Evolutionary conservation across 129 eudicot genomes (phyloP).

Genomic region (Artemisia argyi): DNA sequence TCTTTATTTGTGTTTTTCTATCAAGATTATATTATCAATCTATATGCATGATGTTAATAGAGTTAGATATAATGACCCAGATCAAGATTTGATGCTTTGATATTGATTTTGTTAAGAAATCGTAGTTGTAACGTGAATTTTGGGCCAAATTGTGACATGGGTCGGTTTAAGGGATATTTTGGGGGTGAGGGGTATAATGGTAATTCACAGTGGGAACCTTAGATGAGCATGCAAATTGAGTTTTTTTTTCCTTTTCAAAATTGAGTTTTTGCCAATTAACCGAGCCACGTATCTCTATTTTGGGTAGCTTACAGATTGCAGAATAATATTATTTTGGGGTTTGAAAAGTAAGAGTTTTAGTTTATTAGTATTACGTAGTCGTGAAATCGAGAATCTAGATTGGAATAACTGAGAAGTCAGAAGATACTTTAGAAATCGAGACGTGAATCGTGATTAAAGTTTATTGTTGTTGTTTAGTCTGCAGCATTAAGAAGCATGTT

Average conservation of each 20-base stretch:
- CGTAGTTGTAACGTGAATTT: slow-evolving; percentile 1
- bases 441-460: not conserved
- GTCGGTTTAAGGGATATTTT: slow-evolving; percentile 2
- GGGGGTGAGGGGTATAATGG: slow-evolving; percentile 23
- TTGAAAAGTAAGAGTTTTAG: not conserved
- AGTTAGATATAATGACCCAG: not conserved
- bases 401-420: not conserved
- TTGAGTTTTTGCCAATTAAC: slow-evolving; percentile 9
- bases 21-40: slow-evolving; percentile 14
- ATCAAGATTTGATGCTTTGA: not conserved
- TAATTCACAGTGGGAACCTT: slow-evolving; percentile 23
- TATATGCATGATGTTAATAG: not conserved
- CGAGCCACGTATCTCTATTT: slow-evolving; percentile 23
- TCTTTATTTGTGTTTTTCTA: not conserved
- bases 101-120: too few relatives aligned
- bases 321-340: slow-evolving; percentile 19
- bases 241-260: slow-evolving; percentile 12
- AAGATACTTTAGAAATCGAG: not conserved
- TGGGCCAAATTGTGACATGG: too few relatives aligned
- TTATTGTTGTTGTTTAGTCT: not conserved
- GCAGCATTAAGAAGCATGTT: slow-evolving; percentile 16
- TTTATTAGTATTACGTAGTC: too few relatives aligned
- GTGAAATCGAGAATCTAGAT: not conserved
- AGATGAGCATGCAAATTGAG: slow-evolving; percentile 29
- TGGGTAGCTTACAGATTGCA: slow-evolving; percentile 21